phyloP scores from a whole-genome alignment of 352 stramenopile species.

The Globisporangium paddicum region DNA sequence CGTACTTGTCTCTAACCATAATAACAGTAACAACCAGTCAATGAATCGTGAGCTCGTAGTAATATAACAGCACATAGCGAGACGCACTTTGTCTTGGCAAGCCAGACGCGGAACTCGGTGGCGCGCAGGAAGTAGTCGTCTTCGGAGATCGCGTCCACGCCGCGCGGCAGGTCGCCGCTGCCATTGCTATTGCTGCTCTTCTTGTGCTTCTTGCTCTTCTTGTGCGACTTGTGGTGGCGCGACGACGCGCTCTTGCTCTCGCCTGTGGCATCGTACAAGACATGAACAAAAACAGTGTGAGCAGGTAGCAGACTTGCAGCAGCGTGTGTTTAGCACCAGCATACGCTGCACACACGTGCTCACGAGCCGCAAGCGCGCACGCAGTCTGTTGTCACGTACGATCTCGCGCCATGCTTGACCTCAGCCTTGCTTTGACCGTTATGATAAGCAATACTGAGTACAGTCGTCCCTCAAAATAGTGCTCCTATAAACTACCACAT shows the following conservation, averaged over 20 bases:
- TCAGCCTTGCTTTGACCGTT: neutral
- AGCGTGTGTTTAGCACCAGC: neutral
- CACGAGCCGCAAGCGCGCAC: neutral
- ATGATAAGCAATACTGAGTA: too few relatives aligned
- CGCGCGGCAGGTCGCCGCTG: conserved; percentile 13
- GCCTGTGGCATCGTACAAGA: neutral
- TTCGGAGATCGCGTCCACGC: conserved; percentile 27
- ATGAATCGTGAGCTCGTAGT: neutral
- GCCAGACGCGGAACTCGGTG: conserved; percentile 73
- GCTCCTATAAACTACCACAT: too few relatives aligned
- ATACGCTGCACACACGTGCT: neutral
- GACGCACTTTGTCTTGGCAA: conserved; percentile 44
- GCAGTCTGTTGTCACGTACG: neutral
- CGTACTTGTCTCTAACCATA: conserved; percentile 40
- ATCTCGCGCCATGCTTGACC: neutral
- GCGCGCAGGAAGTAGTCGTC: conserved; percentile 69
- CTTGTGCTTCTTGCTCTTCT: conserved; percentile 24
- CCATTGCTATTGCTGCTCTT: conserved; percentile 23
- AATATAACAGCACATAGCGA: neutral
- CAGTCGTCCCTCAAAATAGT: too few relatives aligned
- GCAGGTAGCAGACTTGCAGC: neutral
- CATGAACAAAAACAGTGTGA: neutral
- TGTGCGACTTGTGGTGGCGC: conserved; percentile 18
- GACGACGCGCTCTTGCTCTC: conserved; percentile 12
- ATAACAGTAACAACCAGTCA: conserved; percentile 2